A percentile compares a stretch with the other conserved stretches of the same genome.
Evolutionary conservation across 2,329 filamentous ascomycete genomes (phyloP).

Genomic region (Cladosporium sp.): DNA sequence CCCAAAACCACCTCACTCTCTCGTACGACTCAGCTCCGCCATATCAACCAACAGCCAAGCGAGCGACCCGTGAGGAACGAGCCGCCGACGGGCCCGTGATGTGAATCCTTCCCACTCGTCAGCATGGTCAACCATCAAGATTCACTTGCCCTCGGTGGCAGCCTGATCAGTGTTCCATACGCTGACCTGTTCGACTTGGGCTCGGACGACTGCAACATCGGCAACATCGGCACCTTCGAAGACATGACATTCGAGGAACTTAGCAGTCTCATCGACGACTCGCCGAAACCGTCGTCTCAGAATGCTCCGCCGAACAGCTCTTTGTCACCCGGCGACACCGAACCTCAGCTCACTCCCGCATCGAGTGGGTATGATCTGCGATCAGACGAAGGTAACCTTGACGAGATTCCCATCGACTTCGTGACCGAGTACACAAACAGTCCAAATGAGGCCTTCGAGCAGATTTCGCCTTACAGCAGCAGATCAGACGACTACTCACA

Average conservation of each 20-base stretch:
- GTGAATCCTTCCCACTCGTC: not conserved
- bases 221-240: not conserved
- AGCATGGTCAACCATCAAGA: not conserved
- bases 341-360: constrained; percentile 5
- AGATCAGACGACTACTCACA: constrained; percentile 6
- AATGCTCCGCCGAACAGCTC: constrained; percentile 4
- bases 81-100: constrained; percentile 7
- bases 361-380: not conserved
- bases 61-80: not conserved
- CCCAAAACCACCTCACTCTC: not conserved
- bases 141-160: not conserved
- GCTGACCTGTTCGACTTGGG: not conserved
- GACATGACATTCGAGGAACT: constrained; percentile 4
- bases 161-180: not conserved
- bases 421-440: constrained; percentile 10
- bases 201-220: not conserved
- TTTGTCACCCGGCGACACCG: not conserved
- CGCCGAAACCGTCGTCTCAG: not conserved
- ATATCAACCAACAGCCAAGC: constrained; percentile 6
- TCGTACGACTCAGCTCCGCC: constrained; percentile 1
- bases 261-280: not conserved
- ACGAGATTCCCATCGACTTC: not conserved
- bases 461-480: constrained; percentile 6
- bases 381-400: not conserved
- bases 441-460: constrained; percentile 7